These are phyloP conservation scores for Rhipidocladum racemiflorum DNA, from an alignment of 176 grass and related monocot species.

Conservation along the genomic window DNA sequence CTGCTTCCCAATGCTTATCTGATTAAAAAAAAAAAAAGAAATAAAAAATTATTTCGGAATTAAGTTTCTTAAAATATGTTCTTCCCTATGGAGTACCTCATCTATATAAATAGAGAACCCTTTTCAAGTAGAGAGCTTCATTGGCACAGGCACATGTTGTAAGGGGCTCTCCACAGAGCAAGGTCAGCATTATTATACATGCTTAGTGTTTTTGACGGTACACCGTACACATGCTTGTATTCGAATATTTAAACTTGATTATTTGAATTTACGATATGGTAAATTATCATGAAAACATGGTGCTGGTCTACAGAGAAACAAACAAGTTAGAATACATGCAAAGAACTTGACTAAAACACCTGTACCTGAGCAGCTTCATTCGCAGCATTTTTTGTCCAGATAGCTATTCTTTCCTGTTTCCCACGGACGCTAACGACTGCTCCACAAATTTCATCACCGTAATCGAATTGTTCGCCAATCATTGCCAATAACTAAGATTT, in stretches of 20 bases:
- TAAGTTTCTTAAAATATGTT: neutral
- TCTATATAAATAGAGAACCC: neutral
- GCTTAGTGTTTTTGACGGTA: neutral
- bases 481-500: slow-evolving; percentile 68
- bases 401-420: slow-evolving; percentile 83
- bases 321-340: neutral
- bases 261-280: neutral
- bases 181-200: neutral
- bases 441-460: slow-evolving; percentile 96
- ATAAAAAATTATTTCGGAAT: neutral
- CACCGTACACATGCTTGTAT: neutral
- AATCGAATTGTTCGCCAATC: slow-evolving; percentile 96
- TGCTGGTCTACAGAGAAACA: neutral
- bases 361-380: slow-evolving; percentile 96
- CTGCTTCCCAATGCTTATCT: slow-evolving; percentile 88
- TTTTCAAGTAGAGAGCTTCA: neutral
- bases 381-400: slow-evolving; percentile 92
- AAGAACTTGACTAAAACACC: neutral
- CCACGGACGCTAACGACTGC: slow-evolving; percentile 71
- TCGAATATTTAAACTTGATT: neutral
- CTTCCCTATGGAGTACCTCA: neutral
- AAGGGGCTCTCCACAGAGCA: neutral
- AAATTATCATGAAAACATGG: neutral
- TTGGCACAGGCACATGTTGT: neutral
- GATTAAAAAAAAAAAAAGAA: neutral